A percentile compares a stretch with the other conserved stretches of the same genome.
Evolutionary conservation across 2,329 filamentous ascomycete species (phyloP).

Genomic region (Monosporascus sp.): DNA sequence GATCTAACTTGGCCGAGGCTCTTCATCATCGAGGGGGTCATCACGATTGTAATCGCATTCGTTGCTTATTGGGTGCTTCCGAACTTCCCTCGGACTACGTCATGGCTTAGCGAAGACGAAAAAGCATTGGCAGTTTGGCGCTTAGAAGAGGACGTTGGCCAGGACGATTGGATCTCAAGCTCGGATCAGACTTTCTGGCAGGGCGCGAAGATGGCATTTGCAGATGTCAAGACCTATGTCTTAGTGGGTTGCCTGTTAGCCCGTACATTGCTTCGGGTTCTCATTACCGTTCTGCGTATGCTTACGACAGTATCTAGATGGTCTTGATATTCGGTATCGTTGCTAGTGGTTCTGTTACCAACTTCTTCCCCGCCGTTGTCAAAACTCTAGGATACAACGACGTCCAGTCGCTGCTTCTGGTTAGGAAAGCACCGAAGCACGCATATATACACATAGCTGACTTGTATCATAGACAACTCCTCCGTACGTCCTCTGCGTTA

Average conservation of each 20-base stretch:
- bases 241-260: constrained; percentile 35
- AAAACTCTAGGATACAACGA: constrained; percentile 59
- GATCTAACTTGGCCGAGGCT: constrained; percentile 26
- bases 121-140: constrained; percentile 54
- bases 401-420: constrained; percentile 55
- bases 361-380: constrained; percentile 69
- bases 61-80: constrained; percentile 57
- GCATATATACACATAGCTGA: no score
- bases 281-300: neutral
- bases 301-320: constrained; percentile 31
- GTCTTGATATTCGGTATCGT: constrained; percentile 54
- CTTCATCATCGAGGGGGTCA: constrained; percentile 65
- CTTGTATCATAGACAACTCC: neutral
- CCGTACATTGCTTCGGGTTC: neutral
- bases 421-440: no score
- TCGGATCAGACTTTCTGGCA: constrained; percentile 51
- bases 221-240: constrained; percentile 57
- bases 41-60: constrained; percentile 59
- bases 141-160: constrained; percentile 59
- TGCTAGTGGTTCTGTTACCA: constrained; percentile 54
- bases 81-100: constrained; percentile 59
- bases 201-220: constrained; percentile 51
- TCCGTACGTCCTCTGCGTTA: constrained; percentile 53
- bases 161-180: constrained; percentile 57
- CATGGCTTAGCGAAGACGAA: constrained; percentile 54